These are phyloP conservation scores for Candolleomyces eurysporus DNA, from an alignment of 768 basidiomycete species.

Conservation along the genomic window DNA sequence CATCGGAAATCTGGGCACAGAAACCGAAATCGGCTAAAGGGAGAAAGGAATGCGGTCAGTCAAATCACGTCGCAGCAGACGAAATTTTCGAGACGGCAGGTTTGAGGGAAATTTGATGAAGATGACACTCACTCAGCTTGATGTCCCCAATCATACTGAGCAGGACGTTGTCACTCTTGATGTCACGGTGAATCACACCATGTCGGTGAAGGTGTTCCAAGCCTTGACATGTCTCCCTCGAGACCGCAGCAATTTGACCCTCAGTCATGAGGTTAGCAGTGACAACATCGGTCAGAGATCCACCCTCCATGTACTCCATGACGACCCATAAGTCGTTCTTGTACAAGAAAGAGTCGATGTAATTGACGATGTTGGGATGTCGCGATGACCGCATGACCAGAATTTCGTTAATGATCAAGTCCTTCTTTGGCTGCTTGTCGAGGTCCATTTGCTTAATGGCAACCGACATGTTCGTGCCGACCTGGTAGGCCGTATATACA, in stretches of 20 bases:
- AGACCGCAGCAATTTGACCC: slow-evolving; percentile 97
- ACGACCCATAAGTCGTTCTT: slow-evolving; percentile 99
- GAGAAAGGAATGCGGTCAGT: slow-evolving; percentile 3
- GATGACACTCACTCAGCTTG: slow-evolving; percentile 81
- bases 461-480: slow-evolving; percentile 89
- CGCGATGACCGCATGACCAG: slow-evolving; percentile 96
- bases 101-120: not conserved
- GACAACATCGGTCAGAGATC: slow-evolving; percentile 91
- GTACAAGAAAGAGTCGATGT: slow-evolving; percentile 96
- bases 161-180: slow-evolving; percentile 98
- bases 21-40: slow-evolving; percentile 93
- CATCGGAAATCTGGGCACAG: slow-evolving; percentile 93
- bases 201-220: slow-evolving; percentile 93
- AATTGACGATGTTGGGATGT: slow-evolving; percentile 99
- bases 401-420: slow-evolving; percentile 99
- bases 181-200: slow-evolving; percentile 97
- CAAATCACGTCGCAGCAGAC: slow-evolving; percentile 7
- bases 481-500: slow-evolving; percentile 97
- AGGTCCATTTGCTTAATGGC: slow-evolving; percentile 99
- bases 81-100: not conserved
- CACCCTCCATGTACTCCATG: slow-evolving; percentile 99
- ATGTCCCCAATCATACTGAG: slow-evolving; percentile 93
- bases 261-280: slow-evolving; percentile 97
- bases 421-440: slow-evolving; percentile 99
- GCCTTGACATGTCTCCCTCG: slow-evolving; percentile 89